Conservation (phyloP, 352 stramenopile genomes). For the Phytopythium ostracodes region DNA sequence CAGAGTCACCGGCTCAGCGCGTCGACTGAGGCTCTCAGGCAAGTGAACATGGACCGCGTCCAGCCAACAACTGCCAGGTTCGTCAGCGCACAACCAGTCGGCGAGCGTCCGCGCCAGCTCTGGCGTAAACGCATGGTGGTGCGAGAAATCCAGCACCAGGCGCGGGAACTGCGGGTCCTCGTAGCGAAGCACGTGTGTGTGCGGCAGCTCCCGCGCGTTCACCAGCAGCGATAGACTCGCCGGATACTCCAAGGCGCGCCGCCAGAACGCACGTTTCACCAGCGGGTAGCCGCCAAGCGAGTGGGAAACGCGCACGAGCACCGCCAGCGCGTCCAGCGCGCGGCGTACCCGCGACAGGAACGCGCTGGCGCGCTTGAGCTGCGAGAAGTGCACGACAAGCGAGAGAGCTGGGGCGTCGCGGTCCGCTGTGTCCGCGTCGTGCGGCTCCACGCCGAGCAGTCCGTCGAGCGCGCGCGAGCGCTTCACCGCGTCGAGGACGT, state of each 20-base stretch:
- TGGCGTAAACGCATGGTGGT: conserved; percentile 13
- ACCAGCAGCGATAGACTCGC: conserved; percentile 8
- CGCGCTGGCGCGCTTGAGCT: conserved; percentile 3
- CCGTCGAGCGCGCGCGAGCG: conserved; percentile 2
- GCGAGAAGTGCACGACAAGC: conserved; percentile 21
- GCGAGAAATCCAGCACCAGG: conserved; percentile 34
- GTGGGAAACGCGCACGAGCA: conserved; percentile 23
- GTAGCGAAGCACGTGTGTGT: conserved; percentile 16
- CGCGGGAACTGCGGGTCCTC: conserved; percentile 23
- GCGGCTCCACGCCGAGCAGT: background rate
- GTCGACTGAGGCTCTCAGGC: background rate
- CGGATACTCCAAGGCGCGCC: conserved; percentile 18
- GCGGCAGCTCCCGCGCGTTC: background rate
- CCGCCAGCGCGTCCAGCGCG: conserved; percentile 4
- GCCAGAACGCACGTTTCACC: conserved; percentile 34
- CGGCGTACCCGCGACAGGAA: conserved; percentile 1
- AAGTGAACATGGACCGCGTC: background rate
- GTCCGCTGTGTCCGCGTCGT: background rate
- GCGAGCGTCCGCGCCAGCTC: conserved; percentile 16
- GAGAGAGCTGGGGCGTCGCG: conserved; percentile 17
- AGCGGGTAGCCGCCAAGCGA: conserved; percentile 23
- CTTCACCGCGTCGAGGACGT: background rate
- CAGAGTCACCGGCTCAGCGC: conserved; percentile 16
- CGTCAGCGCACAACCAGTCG: background rate
- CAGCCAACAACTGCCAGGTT: background rate